Conservation (phyloP, 306 rosid species). For the Prunus salicina region DNA sequence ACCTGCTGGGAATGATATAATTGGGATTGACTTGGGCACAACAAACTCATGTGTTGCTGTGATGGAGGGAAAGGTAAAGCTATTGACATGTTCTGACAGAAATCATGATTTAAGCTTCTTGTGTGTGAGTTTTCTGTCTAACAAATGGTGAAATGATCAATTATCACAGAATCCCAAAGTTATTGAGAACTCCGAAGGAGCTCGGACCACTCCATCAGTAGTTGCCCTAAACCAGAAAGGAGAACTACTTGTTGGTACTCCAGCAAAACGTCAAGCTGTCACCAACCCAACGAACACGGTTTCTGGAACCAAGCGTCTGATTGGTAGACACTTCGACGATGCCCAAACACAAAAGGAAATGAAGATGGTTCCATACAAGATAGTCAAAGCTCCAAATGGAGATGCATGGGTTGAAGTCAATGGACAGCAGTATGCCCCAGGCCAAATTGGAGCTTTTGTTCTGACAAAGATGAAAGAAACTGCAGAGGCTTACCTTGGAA, state of each 20-base stretch:
- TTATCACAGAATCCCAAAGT: conserved; percentile 64
- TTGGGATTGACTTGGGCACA: conserved; percentile 91
- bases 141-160: not conserved
- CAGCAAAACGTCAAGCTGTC: conserved; percentile 90
- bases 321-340: conserved; percentile 85
- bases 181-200: conserved; percentile 81
- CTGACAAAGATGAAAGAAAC: conserved; percentile 91
- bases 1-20: conserved; percentile 75
- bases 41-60: conserved; percentile 87
- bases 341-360: conserved; percentile 89
- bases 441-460: conserved; percentile 87
- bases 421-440: conserved; percentile 82
- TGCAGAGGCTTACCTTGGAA: conserved; percentile 90
- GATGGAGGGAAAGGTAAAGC: conserved; percentile 80
- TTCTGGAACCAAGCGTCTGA: conserved; percentile 81
- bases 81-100: not conserved
- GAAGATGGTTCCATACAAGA: conserved; percentile 94
- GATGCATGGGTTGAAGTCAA: conserved; percentile 96
- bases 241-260: conserved; percentile 85
- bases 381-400: conserved; percentile 85
- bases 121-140: not conserved
- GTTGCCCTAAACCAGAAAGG: conserved; percentile 92
- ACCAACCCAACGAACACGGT: conserved; percentile 83
- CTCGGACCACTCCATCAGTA: conserved; percentile 87
- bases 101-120: not conserved